Base-by-base conservation (phyloP, 345 rosid species). In the Leavenworthia alabamica region DNA sequence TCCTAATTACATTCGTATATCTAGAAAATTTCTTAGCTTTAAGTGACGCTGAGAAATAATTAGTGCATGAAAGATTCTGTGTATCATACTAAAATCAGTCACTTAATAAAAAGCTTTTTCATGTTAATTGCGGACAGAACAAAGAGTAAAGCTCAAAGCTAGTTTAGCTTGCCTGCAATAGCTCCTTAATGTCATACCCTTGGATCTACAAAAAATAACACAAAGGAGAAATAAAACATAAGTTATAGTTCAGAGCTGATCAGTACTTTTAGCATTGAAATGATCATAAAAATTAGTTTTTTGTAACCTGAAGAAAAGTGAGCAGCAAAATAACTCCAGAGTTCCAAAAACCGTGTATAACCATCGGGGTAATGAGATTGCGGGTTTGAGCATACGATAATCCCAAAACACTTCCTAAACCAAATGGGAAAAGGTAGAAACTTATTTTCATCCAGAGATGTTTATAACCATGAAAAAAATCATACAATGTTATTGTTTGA, bases 311-410 rank as follows among this genome's bases (percentile, higher is more conserved):
- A 81, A 93, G 88, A 52, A 85, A 83, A 54, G 97, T 87, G 15
- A 89, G 94, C 42, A 89, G 72, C 42, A 87, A 53, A 68, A 89
- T 87, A 37, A 87, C 96, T 42, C 97, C 99, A 0, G 97, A 89
- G 76, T 89, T 89, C 97, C 96, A 87, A 37, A 80, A 78, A 17
- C 92, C 93, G 36, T 93, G 97, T 43, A 93, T 81, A 20, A 86
- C 76, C 71, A 89, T 85, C 5, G 96, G 89, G 19, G 92, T 78
- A 50, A 81, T 27, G 56, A 93, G 97, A 74, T 93, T 89, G 35
- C 90, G 93, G 50, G 96, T 89, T 73, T 87, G 90, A 42, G 96
- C 94, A 69, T 93, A 93, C 0, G 94, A 80, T 50, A 93, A 68
- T 40, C 99, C 97, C 75, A 89, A 62, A 52, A 83, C 81, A 31